Evolutionary conservation across 108 stramenopile genomes (phyloP), one percentile per base, ranked within the genome.

Genomic region (Chaetoceros tenuissimus): DNA sequence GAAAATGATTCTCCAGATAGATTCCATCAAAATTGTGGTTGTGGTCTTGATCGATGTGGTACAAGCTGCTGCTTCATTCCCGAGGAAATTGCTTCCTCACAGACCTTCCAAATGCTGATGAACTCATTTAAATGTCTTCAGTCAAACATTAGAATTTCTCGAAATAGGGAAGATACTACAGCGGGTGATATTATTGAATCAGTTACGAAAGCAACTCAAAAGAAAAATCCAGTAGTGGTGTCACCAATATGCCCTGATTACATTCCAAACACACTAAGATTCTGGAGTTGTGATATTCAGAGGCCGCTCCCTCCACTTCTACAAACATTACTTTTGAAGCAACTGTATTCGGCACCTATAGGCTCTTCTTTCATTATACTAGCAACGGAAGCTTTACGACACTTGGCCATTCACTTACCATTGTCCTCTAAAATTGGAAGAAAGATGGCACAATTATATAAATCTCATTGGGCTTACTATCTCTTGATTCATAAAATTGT

Each of bases 401-500:
- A 74, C 44, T 53, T 77, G 46, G 48, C 67, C 2, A 30, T 55
- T 0, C 10, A 55, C 17, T 45, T 65, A 24, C 65, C 63, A 22
- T 51, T 55, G n/a, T 29, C 59, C 13, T 71, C 78, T 18, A 17
- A 7, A 13, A 53, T 69, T 13, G 66, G 71, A 19, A 53, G 46
- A 46, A 18, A 49, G 46, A 51, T 79, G 47, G 62, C 73, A 0
- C 59, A 23, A 29, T 10, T 52, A 13, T 75, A 71, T 47, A 81
- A 81, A 50, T 69, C 67, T 24, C 80, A 81, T 34, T 62, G 59
- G 50, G 80, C 80, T 18, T 81, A 78, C 34, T 68, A 60, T 48
- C 52, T 78, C 18, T 75, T 81, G 23, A 69, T 78, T 26, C 63
- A 60, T 1, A 55, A 70, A 1, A 53, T 81, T 18, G 71, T 75